Base-by-base conservation (phyloP, 805 yeast genomes). In the Hanseniaspora mollemarum region DNA sequence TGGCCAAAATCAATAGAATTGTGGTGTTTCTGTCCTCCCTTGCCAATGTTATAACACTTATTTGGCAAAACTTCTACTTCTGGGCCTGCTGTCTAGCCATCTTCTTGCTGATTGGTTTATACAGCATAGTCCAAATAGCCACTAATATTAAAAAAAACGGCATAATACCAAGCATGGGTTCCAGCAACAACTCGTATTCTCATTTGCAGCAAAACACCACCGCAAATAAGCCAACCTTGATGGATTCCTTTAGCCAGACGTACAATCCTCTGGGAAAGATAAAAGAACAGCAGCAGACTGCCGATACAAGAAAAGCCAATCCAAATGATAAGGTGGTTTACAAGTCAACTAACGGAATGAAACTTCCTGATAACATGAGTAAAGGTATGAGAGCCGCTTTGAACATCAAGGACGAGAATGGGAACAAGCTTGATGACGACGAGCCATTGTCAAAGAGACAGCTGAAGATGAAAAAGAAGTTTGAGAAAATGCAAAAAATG, bases 381-480 rank as follows among this genome's bases (percentile, higher is more conserved):
- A 46, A 46, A 25, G 51, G 51, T 13, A 46, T 46, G 51, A 46
- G 25, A 19, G 51, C 51, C 16, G 51, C 51, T 16, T 36, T 46
- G 39, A 46, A 46, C 8, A 36, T 46, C 40, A 46, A 39, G 18
- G 51, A 46, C 26, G 40, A 39, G 25, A 39, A 39, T 26, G 46
- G 55, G 36, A 52, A 49, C 32, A 29, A 48, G 8, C 24, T 39
- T 15, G 40, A 18, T 4, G 44, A 38, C 7, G 54, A 51, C 15
- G 59, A 54, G 9, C 43, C 57, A 4, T 65, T 67, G 57, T 67
- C 71, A 12, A 69, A 69, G 53, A 68, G 74, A 64, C 73, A 69
- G 54, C 48, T 58, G 51, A 70, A 70, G 54, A 58, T 63, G 52
- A 72, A 70, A 51, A 67, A 67, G 28, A 66, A 66, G 54, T 70